Conservation (phyloP, 1,284 basidiomycete species). For the Cryptococcus amylolentus region DNA sequence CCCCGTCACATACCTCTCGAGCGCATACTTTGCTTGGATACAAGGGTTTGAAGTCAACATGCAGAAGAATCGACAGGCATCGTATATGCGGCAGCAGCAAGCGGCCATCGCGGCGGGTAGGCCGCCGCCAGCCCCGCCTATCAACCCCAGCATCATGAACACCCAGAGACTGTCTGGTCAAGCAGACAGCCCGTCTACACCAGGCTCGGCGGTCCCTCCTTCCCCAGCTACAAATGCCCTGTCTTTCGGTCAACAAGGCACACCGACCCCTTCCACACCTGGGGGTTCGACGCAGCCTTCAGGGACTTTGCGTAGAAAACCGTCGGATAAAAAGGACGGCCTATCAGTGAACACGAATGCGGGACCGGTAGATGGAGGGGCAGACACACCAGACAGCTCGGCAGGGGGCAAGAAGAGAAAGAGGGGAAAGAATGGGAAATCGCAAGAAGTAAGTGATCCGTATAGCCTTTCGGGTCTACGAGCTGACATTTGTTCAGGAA, state of each 20-base stretch:
- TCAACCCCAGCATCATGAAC: neutral
- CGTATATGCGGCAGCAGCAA: conserved; percentile 12
- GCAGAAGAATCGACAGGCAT: conserved; percentile 13
- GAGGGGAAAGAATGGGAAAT: conserved; percentile 13
- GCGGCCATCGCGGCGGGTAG: conserved; percentile 4
- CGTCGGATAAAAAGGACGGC: neutral
- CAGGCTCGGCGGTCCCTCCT: neutral
- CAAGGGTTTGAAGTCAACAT: conserved; percentile 41
- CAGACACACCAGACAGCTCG: neutral
- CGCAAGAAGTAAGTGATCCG: neutral
- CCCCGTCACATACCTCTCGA: conserved; percentile 34
- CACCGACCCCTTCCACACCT: conserved; percentile 1
- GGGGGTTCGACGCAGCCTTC: neutral
- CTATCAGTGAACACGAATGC: conserved; percentile 1
- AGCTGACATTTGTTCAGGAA: neutral
- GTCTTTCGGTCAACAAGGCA: neutral
- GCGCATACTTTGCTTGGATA: conserved; percentile 35
- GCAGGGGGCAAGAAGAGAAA: conserved; percentile 20
- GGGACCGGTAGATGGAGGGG: neutral
- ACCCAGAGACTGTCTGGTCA: neutral
- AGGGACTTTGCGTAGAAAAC: neutral
- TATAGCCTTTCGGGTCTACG: too few relatives aligned
- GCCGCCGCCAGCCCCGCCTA: conserved; percentile 10
- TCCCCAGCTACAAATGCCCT: conserved; percentile 1
- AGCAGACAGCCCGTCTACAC: conserved; percentile 1